These are phyloP conservation scores for Xylariaceae sp. DNA, from an alignment of 2,329 filamentous ascomycete genomes.

Conservation along the genomic window DNA sequence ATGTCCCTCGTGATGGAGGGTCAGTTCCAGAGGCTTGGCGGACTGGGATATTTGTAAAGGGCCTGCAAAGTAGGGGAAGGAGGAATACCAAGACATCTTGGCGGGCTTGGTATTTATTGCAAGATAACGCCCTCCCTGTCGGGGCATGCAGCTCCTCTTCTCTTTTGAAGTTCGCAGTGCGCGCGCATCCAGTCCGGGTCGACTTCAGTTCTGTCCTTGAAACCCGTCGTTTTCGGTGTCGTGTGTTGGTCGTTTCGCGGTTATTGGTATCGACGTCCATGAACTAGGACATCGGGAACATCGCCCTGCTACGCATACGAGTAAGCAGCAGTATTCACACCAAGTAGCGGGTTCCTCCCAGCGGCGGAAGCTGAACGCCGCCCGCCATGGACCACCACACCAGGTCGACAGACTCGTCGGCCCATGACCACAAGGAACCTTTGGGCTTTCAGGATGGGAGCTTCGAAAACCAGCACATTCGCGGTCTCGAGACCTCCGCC, in stretches of 20 bases:
- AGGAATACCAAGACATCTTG: conserved; percentile 9
- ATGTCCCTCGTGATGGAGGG: too few relatives aligned
- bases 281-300: too few relatives aligned
- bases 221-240: too few relatives aligned
- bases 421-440: conserved; percentile 28
- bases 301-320: too few relatives aligned
- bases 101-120: conserved; percentile 5
- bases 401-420: conserved; percentile 32
- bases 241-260: too few relatives aligned
- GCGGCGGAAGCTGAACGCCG: background rate
- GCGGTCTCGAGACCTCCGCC: conserved; percentile 48
- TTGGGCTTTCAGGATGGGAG: conserved; percentile 24
- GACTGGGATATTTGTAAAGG: too few relatives aligned
- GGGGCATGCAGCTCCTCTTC: background rate
- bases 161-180: background rate
- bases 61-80: background rate
- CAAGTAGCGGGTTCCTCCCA: too few relatives aligned
- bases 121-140: background rate
- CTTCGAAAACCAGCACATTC: conserved; percentile 35
- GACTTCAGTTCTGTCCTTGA: too few relatives aligned
- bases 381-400: conserved; percentile 26
- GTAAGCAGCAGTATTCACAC: background rate
- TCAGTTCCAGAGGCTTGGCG: too few relatives aligned
- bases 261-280: too few relatives aligned
- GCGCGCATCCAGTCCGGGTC: too few relatives aligned